Base-by-base conservation (phyloP, 495 filamentous ascomycete species). In the Paragyromitra xinjiangensis region DNA sequence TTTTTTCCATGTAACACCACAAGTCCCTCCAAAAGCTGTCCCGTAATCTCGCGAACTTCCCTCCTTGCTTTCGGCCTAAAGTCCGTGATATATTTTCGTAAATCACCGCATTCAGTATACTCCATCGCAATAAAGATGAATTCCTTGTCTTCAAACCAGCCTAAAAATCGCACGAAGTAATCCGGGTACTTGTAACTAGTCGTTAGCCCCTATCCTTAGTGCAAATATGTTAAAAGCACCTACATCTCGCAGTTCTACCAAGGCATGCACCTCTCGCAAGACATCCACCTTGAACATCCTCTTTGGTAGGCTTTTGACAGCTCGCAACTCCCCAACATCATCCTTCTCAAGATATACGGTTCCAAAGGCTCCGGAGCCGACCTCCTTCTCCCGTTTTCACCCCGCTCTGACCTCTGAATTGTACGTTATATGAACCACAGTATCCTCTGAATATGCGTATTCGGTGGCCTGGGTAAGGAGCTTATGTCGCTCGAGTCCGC, bases 61-160 rank as follows among this genome's bases (percentile, higher is more conserved):
- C 12, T 16, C 48, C n/a, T n/a, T n/a, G 50, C 51, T 26, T 16
- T 58, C 1, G 37, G 51, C 19, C 51, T 0, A 29, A 14, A 12
- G 1, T 29, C 22, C 6, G 26, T 56, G 26, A 66, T 39, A 19
- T 66, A 45, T 40, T 64, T 22, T 1, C 61, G 14, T 11, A 73
- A 45, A 29, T 67, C 39, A 16, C 71, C 71, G n/a, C n/a, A 9
- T 39, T 73, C 61, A 7, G 62, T 29, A 6, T 53, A 73, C 22
- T 67, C 71, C 59, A 66, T 66, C n/a, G 71, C 71, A 7, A 67
- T 67, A n/a, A 44, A 73, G 11, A 73, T 19, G n/a, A 16, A 65
- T 5, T 59, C 59, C 2, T 1, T 2, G 14, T 56, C 48, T 58
- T 67, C 70, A 16, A 67, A 67, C 62, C 70, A 73, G 6, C 59